These are phyloP conservation scores for Marvania coccoides DNA, from an alignment of 139 green algal genomes.

Conservation along the genomic window DNA sequence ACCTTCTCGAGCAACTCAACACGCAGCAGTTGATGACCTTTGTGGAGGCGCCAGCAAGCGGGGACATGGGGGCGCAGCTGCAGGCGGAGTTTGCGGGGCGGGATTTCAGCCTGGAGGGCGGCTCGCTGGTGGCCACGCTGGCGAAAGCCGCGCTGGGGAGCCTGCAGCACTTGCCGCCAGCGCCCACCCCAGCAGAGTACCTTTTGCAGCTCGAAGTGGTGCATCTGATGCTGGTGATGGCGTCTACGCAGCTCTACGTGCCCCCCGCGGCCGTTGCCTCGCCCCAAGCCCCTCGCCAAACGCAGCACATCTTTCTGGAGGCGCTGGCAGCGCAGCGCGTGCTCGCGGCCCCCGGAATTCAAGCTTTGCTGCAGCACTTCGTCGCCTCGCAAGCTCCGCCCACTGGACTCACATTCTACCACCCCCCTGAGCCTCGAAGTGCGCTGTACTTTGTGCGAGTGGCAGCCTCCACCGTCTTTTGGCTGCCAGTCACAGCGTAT, in stretches of 20 bases:
- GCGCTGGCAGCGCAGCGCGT: slow-evolving; percentile 21
- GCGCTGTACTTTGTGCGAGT: slow-evolving; percentile 30
- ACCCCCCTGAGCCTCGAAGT: slow-evolving; percentile 5
- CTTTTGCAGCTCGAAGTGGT: slow-evolving; percentile 61
- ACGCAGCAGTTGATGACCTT: slow-evolving; percentile 38
- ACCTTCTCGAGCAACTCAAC: slow-evolving; percentile 45
- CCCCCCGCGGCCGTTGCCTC: slow-evolving; percentile 1
- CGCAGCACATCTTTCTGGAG: slow-evolving; percentile 43
- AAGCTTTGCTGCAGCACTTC: slow-evolving; percentile 22
- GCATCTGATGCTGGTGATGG: slow-evolving; percentile 52
- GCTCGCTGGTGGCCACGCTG: slow-evolving; percentile 5
- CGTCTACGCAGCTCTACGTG: slow-evolving; percentile 58
- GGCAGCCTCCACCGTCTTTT: slow-evolving; percentile 46
- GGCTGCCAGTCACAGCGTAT: slow-evolving; percentile 54
- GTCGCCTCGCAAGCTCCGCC: slow-evolving; percentile 7
- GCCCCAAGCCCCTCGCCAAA: too few relatives aligned
- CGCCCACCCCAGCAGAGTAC: slow-evolving; percentile 18
- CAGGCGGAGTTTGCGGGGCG: background rate
- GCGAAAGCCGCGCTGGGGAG: background rate
- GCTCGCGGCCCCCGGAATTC: slow-evolving; percentile 9
- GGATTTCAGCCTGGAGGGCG: background rate
- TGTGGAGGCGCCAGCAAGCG: slow-evolving; percentile 9
- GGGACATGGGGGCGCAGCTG: background rate
- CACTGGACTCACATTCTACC: slow-evolving; percentile 14
- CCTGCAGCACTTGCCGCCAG: background rate